A percentile compares a stretch with the other conserved stretches of the same genome.
phyloP scores from a whole-genome alignment of 1,284 basidiomycete genomes.

The Calocybe gambosa region DNA sequence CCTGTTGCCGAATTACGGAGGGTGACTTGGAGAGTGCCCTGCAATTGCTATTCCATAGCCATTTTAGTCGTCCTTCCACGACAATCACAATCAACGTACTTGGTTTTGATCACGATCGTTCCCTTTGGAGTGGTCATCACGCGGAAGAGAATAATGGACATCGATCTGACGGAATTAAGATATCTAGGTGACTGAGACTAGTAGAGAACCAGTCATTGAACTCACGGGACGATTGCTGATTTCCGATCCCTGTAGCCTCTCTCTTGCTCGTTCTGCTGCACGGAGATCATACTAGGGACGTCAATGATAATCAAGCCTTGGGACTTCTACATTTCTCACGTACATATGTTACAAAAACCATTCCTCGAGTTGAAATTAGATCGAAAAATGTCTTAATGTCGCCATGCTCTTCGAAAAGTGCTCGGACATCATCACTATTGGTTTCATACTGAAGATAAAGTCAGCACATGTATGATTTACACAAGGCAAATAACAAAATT shows the following conservation, averaged over 20 bases:
- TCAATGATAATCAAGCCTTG: slow-evolving; percentile 11
- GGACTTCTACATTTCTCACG: slow-evolving; percentile 32
- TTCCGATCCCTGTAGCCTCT: slow-evolving; percentile 79
- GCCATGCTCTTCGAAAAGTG: slow-evolving; percentile 85
- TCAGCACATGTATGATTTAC: slow-evolving; percentile 11
- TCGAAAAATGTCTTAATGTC: slow-evolving; percentile 98
- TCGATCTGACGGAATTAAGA: slow-evolving; percentile 64
- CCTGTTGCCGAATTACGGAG: slow-evolving; percentile 63
- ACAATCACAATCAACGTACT: slow-evolving; percentile 33
- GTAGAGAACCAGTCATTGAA: no score
- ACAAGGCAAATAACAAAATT: slow-evolving; percentile 7
- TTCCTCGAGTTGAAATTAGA: slow-evolving; percentile 86
- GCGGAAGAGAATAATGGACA: slow-evolving; percentile 94
- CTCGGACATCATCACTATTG: slow-evolving; percentile 75
- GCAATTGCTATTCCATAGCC: slow-evolving; percentile 41
- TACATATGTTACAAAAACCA: slow-evolving; percentile 97
- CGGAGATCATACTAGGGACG: slow-evolving; percentile 76
- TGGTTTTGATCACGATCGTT: slow-evolving; percentile 87
- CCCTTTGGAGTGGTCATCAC: slow-evolving; percentile 74
- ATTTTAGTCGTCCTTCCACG: neutral
- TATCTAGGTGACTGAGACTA: slow-evolving; percentile 13
- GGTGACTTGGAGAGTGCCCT: slow-evolving; percentile 81
- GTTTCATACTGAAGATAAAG: slow-evolving; percentile 75
- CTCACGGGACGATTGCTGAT: slow-evolving; percentile 81
- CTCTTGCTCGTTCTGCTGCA: slow-evolving; percentile 85